Base-by-base conservation (phyloP, 73 alveolate species). In the Blepharisma japonicum region DNA sequence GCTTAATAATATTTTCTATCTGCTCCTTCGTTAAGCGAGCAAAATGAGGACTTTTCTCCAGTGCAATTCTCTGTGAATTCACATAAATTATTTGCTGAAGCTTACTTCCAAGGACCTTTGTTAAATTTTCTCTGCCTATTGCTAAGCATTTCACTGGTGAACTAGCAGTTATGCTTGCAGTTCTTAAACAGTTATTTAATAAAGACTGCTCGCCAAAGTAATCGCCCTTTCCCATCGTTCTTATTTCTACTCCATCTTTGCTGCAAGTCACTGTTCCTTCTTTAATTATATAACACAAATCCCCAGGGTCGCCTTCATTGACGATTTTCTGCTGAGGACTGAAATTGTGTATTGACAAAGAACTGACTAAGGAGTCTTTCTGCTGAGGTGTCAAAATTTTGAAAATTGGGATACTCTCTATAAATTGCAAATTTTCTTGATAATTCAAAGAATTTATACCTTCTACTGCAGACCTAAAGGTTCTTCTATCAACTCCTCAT, bases 401-500 rank as follows among this genome's bases (percentile, higher is more conserved):
- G 66, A 77, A 77, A 27, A 77, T 50, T 38, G 77, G 78, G 45
- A 77, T 78, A 18, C 45, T 70, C 45, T 77, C 84, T 47, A 77
- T 77, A 70, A 77, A 77, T 46, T 77, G 49, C 27, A 67, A 50
- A 77, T 77, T 77, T 21, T 77, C 84, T 77, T 77, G 79, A 38
- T 55, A 77, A n/a, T 77, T 70, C 21, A 49, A 49, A 23, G 77
- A 50, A 51, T 49, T 77, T 78, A 77, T 77, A 21, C 55, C 77
- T 46, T 77, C 84, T 9, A 77, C 79, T 2, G 79, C 84, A 50
- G 83, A 81, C 79, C 93, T 91, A 83, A 94, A 94, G 7, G 95
- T 91, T 84, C 78, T 92, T 81, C 97, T 89, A 78, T 94, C 98
- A 7, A 94, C 83, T 18, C 86, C 96, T 96, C 97, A 94, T 27